Evolutionary conservation across 179 eudicot genomes (phyloP), one percentile per base, ranked within the genome.

Genomic region (Silene noctiflora): DNA sequence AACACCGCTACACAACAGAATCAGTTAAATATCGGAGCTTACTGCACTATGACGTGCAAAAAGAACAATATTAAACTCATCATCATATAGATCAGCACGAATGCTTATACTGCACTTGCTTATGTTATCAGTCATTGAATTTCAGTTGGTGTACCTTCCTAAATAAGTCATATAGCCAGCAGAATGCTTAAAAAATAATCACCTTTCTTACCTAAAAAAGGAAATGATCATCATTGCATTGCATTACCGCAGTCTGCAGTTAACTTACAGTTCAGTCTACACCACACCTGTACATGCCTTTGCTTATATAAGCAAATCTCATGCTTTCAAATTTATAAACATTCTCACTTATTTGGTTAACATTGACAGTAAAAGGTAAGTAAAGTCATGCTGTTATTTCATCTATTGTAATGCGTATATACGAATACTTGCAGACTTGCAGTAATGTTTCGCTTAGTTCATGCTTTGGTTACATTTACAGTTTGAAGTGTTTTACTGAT

Each of bases 171-270:
- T 16, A 11, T 10, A 64, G 39, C 33, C 55, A n/a, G 4, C 59
- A 46, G 17, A 55, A 72, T 72, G 67, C 66, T 72, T 72, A 58
- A 9, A 72, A 58, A 72, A 58, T 59, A 58, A 72, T 29, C 75
- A 72, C 75, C 44, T 55, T 16, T 72, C 53, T 59, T 72, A 72
- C 75, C 75, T 72, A 72, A 72, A 59, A 72, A 59, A 35, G 66
- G 66, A 20, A 58, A 35, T 59, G 17, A 27, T 0, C 67, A 72
- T 72, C 67, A 72, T 72, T 72, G 53, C 67, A 72, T 72, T 72
- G 53, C 75, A 72, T 55, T 16, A 11, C 64, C 17, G n/a, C 59
- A 44, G 51, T 44, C 25, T 29, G 27, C 53, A 33, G 1, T 33
- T 17, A 33, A 16, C 7, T 22, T 44, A 48, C 73, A 48, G 19